phyloP scores from a whole-genome alignment of 2,329 filamentous ascomycete species.

The Cytospora schulzeri region DNA sequence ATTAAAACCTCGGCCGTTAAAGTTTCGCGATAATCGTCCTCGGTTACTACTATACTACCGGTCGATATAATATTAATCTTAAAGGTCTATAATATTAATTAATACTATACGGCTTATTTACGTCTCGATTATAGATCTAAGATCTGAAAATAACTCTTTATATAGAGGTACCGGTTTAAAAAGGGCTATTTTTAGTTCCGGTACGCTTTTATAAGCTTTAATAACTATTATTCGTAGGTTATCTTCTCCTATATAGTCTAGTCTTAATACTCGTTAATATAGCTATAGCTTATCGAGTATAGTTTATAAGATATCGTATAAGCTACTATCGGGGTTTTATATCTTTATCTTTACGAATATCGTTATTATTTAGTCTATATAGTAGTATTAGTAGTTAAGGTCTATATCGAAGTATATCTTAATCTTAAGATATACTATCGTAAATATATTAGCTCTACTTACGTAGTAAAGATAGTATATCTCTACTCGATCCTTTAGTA shows the following conservation, averaged over 20 bases:
- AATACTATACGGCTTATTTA: background rate
- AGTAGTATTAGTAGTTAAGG: background rate
- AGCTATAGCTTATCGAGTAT: conserved; percentile 3
- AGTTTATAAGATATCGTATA: background rate
- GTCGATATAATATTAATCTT: background rate
- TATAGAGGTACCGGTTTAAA: too few species aligned
- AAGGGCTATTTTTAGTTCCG: background rate
- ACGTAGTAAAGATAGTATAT: background rate
- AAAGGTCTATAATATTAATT: background rate
- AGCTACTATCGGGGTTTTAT: background rate
- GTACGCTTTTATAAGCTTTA: background rate
- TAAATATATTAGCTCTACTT: background rate
- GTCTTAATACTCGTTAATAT: background rate
- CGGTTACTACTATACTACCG: background rate
- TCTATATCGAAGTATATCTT: conserved; percentile 1
- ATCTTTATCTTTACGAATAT: background rate
- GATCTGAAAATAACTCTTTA: background rate
- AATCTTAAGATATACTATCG: background rate
- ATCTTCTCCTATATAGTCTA: background rate
- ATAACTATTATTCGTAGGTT: background rate
- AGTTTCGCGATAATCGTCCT: background rate
- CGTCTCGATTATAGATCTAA: background rate
- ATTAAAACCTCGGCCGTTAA: background rate
- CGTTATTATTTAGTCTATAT: background rate
- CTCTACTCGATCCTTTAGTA: background rate